Evolutionary conservation across 2,329 filamentous ascomycete species (phyloP).

Genomic region (Ilyonectria mors-panacis): DNA sequence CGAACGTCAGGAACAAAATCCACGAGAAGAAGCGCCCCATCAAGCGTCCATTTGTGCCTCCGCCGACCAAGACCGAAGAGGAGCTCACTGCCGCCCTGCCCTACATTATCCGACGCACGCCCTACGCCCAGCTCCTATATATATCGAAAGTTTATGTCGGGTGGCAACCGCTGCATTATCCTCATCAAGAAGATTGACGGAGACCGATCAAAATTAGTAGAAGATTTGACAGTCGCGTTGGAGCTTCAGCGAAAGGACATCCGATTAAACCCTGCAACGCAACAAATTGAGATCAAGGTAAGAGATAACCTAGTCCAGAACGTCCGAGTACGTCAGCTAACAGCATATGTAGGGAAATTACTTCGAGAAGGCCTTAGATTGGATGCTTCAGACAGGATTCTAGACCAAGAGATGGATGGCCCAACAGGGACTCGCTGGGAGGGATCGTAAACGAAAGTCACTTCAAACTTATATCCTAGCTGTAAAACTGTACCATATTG

Average conservation of each 20-base stretch:
- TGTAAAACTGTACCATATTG: constrained; percentile 50
- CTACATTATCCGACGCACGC: constrained; percentile 82
- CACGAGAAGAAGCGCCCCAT: constrained; percentile 43
- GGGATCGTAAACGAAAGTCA: neutral
- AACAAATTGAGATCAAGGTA: constrained; percentile 83
- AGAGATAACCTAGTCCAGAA: constrained; percentile 35
- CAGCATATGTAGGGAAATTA: constrained; percentile 51
- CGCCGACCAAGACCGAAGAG: constrained; percentile 50
- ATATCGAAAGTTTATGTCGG: constrained; percentile 81
- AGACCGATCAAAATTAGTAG: constrained; percentile 73
- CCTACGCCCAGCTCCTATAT: constrained; percentile 80
- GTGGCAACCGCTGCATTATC: constrained; percentile 83
- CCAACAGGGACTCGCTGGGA: neutral
- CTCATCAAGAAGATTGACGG: constrained; percentile 86
- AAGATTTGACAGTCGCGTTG: constrained; percentile 74
- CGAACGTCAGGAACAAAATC: constrained; percentile 47
- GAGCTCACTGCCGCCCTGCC: constrained; percentile 54
- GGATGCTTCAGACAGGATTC: constrained; percentile 55
- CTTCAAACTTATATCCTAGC: constrained; percentile 11
- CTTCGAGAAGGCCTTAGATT: constrained; percentile 49
- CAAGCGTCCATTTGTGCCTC: constrained; percentile 48
- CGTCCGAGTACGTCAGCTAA: constrained; percentile 5
- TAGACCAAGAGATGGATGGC: constrained; percentile 36
- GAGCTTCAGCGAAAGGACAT: constrained; percentile 69
- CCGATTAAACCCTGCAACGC: constrained; percentile 72